phyloP scores from a whole-genome alignment of 495 filamentous ascomycete species.

The Daldinia vernicosa region DNA sequence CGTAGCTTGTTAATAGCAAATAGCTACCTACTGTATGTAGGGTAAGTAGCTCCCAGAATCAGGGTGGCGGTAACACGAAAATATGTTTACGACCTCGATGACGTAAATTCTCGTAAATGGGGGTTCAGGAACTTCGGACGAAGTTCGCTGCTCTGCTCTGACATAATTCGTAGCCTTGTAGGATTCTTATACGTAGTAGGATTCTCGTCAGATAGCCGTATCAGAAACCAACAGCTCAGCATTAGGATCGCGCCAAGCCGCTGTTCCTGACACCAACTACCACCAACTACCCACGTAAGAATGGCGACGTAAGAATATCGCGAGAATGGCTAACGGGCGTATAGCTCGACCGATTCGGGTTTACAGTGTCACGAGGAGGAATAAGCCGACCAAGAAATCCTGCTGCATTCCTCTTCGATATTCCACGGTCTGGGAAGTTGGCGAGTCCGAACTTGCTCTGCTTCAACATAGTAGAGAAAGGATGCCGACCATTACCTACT shows the following conservation, averaged over 20 bases:
- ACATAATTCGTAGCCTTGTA: slow-evolving; percentile 15
- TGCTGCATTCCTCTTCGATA: slow-evolving; percentile 31
- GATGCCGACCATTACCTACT: not conserved
- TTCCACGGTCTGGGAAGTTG: not conserved
- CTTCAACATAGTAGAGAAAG: not conserved
- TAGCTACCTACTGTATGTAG: not conserved
- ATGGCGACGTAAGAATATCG: not conserved
- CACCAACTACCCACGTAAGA: no score
- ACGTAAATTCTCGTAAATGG: slow-evolving; percentile 14
- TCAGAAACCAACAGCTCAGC: not conserved
- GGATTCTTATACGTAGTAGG: slow-evolving; percentile 9
- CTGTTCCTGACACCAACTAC: slow-evolving; percentile 13
- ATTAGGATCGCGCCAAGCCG: not conserved
- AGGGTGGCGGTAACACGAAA: not conserved
- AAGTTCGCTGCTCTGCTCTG: slow-evolving; percentile 3
- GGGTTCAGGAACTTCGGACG: slow-evolving; percentile 1
- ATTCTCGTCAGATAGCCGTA: slow-evolving; percentile 17
- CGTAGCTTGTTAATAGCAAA: slow-evolving; percentile 6
- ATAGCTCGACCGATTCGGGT: not conserved
- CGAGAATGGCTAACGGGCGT: not conserved
- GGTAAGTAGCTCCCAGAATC: not conserved
- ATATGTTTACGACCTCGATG: slow-evolving; percentile 14
- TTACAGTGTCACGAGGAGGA: slow-evolving; percentile 3
- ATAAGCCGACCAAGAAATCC: slow-evolving; percentile 32
- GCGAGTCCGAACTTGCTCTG: slow-evolving; percentile 4